A percentile compares a stretch with the other conserved stretches of the same genome.
Conservation (phyloP, 2,329 filamentous ascomycete genomes). For the Botrytis fragariae region DNA sequence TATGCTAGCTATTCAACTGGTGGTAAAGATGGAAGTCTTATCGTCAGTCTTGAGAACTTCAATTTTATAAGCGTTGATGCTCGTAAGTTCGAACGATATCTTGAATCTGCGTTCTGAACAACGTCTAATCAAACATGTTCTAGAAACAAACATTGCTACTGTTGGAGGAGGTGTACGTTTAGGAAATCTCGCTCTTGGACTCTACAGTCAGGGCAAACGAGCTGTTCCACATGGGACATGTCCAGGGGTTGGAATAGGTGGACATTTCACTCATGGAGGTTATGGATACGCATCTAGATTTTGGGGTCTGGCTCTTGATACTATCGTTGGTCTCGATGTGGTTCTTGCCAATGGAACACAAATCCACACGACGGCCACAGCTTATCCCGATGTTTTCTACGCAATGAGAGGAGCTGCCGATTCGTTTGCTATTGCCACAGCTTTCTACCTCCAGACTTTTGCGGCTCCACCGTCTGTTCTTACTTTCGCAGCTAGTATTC, state of each 20-base stretch:
- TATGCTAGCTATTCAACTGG: slow-evolving; percentile 49
- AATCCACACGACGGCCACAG: slow-evolving; percentile 31
- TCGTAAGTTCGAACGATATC: slow-evolving; percentile 19
- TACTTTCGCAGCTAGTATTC: slow-evolving; percentile 26
- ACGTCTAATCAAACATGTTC: not conserved
- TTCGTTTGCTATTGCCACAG: slow-evolving; percentile 40
- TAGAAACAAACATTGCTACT: slow-evolving; percentile 27
- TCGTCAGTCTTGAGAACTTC: slow-evolving; percentile 55
- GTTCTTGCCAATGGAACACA: slow-evolving; percentile 42
- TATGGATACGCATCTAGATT: slow-evolving; percentile 46
- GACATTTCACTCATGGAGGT: slow-evolving; percentile 49
- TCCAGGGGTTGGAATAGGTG: slow-evolving; percentile 46
- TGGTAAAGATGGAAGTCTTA: slow-evolving; percentile 51
- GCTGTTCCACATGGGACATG: slow-evolving; percentile 47
- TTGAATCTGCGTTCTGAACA: too few species aligned
- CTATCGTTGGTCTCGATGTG: slow-evolving; percentile 48
- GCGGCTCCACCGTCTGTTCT: slow-evolving; percentile 37
- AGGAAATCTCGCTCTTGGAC: slow-evolving; percentile 43
- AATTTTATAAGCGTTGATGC: slow-evolving; percentile 52
- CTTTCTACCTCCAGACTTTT: slow-evolving; percentile 39
- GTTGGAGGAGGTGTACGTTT: slow-evolving; percentile 45
- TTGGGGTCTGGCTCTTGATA: slow-evolving; percentile 52
- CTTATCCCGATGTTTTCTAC: slow-evolving; percentile 37
- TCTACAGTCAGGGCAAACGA: slow-evolving; percentile 40
- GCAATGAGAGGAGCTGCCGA: slow-evolving; percentile 40